Percentiles rank a stretch among this genome's conserved stretches.
These are phyloP conservation scores for Pichia manshurica DNA, from an alignment of 805 yeast genomes.

Conservation along the genomic window DNA sequence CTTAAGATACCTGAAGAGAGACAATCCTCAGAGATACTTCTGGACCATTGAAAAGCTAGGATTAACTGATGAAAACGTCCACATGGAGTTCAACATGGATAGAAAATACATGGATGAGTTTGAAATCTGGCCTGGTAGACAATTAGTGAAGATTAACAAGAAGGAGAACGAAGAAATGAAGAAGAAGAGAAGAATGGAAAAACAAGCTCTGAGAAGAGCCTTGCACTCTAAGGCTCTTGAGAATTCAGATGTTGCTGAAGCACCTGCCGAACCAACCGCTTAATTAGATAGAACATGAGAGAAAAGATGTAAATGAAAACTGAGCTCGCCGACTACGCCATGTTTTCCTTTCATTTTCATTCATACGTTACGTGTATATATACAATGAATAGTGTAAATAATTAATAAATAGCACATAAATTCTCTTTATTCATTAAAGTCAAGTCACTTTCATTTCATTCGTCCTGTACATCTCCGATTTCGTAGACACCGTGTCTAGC, in stretches of 20 bases:
- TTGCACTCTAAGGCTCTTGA: conserved; percentile 13
- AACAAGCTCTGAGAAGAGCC: conserved; percentile 32
- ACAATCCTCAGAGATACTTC: conserved; percentile 74
- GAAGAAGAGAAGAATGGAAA: conserved; percentile 43
- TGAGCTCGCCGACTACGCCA: no score
- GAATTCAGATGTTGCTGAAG: not conserved
- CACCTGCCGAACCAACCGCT: not conserved
- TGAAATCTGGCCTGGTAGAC: conserved; percentile 70
- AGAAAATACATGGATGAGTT: conserved; percentile 73
- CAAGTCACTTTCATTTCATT: no score
- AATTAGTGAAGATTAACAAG: conserved; percentile 52
- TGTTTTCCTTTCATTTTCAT: no score
- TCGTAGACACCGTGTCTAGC: conserved; percentile 28
- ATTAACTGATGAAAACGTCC: conserved; percentile 70
- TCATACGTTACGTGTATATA: conserved; percentile 1
- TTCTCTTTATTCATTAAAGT: no score
- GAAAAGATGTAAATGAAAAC: no score
- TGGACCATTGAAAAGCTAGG: conserved; percentile 87
- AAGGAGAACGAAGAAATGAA: conserved; percentile 41
- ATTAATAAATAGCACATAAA: no score
- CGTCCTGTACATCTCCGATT: conserved; percentile 20
- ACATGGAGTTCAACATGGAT: conserved; percentile 76
- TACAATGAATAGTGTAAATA: not conserved
- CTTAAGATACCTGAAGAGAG: conserved; percentile 74
- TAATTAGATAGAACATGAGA: not conserved